Base-by-base conservation (phyloP, 768 basidiomycete genomes). In the Pleurotus cornucopiae region DNA sequence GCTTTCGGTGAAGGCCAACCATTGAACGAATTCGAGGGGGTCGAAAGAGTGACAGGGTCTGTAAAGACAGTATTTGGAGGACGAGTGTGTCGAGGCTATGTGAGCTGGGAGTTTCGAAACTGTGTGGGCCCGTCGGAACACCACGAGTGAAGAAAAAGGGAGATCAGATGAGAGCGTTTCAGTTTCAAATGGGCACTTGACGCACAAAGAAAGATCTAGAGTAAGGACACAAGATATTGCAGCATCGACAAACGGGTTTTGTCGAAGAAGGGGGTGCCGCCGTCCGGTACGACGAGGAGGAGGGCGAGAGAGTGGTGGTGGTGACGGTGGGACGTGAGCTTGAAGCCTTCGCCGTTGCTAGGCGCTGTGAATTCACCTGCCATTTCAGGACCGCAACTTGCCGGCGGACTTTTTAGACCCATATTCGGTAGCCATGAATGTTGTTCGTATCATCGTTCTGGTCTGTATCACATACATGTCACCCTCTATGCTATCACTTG, bases 41-140 rank as follows among this genome's bases (percentile, higher is more conserved):
- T 53, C 51, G 23, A 53, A 53, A 25, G 51, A 53, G 39, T 18
- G 51, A 53, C 51, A 53, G 18, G 51, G 51, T 40, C 51, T 43
- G 20, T 40, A 53, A n/a, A 53, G 51, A 53, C 37, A 41, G 21
- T 25, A 14, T 34, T 20, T 34, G 51, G 21, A 25, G 16, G 37
- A 14, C n/a, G 16, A 18, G 3, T 16, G 23, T 12, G 14, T 30
- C 37, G 23, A 38, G 51, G 51, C 39, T 14, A 53, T 53, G 51
- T 23, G 23, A 11, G 2, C 39, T 39, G 38, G 30, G 6, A 34
- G 30, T 34, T 34, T 34, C 30, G 30, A 34, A 34, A 34, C 30
- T 34, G 30, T 34, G 30, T 34, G 30, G 30, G 30, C 30, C 30
- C 30, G 30, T 30, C 30, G 30, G 30, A 30, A 30, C 30, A 30